Percentiles rank a stretch among this genome's conserved stretches.
Evolutionary conservation across 1,139 yeast genomes (phyloP).

Genomic region (Sugiyamaella grinbergsii): DNA sequence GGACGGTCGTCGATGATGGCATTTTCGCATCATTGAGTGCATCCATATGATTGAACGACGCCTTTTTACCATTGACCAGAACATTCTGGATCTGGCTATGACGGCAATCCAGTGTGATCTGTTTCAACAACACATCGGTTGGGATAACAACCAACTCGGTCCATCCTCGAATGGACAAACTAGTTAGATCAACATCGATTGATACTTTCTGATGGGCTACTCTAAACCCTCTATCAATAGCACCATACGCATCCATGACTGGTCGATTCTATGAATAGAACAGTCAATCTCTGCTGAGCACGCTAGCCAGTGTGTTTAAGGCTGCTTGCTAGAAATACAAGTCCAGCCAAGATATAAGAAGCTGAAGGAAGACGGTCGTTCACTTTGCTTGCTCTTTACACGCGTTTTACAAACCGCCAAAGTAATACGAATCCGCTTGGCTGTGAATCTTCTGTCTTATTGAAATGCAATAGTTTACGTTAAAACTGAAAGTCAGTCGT

Average conservation of each 20-base stretch:
- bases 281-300: background rate
- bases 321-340: background rate
- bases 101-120: conserved; percentile 76
- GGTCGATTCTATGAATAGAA: background rate
- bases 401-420: no score
- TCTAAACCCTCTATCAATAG: conserved; percentile 23
- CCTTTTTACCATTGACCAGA: conserved; percentile 60
- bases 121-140: conserved; percentile 56
- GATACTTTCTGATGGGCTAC: conserved; percentile 69
- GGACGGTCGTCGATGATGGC: conserved; percentile 41
- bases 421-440: no score
- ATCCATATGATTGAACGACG: conserved; percentile 55
- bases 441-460: no score
- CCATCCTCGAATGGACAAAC: conserved; percentile 60
- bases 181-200: conserved; percentile 65
- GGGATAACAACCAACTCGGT: conserved; percentile 86
- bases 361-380: no score
- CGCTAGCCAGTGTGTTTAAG: conserved; percentile 4
- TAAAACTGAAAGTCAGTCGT: no score
- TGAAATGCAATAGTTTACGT: no score
- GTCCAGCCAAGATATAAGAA: no score
- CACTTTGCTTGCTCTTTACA: no score
- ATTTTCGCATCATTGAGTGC: conserved; percentile 46
- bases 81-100: conserved; percentile 68
- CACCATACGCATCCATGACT: conserved; percentile 15